Percentiles rank a stretch among this genome's conserved stretches.
Evolutionary conservation across 164 flowering plant species (phyloP).

Genomic region (Magnolia sinica): DNA sequence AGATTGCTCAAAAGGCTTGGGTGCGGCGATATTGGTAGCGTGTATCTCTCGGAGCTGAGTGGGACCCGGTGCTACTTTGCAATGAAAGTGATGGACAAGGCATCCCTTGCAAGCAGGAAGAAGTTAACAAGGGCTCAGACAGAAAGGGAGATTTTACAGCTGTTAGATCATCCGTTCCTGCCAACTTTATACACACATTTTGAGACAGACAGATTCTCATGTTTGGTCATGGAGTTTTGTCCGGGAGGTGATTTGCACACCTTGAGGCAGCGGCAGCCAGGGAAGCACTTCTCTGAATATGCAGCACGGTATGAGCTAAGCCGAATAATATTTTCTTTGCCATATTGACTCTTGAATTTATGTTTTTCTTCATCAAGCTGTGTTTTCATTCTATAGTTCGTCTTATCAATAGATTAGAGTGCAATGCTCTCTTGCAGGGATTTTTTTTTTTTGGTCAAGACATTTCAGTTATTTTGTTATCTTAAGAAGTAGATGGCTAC

Average conservation of each 20-base stretch:
- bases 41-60: constrained; percentile 55
- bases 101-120: constrained; percentile 60
- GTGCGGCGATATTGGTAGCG: constrained; percentile 72
- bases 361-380: not conserved
- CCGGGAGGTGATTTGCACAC: constrained; percentile 95
- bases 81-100: constrained; percentile 83
- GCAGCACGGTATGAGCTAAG: constrained; percentile 62
- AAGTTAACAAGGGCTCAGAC: constrained; percentile 70
- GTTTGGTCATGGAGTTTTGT: constrained; percentile 76
- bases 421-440: not conserved
- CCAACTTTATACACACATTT: constrained; percentile 64
- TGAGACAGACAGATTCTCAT: constrained; percentile 59
- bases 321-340: not conserved
- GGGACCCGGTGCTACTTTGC: constrained; percentile 50
- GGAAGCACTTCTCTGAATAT: constrained; percentile 57
- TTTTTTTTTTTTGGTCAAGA: too few relatives aligned
- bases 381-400: not conserved
- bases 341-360: not conserved
- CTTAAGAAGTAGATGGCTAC: too few relatives aligned
- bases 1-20: constrained; percentile 57
- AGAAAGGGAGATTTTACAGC: constrained; percentile 68
- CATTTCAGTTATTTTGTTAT: too few relatives aligned
- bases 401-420: not conserved
- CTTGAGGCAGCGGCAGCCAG: constrained; percentile 68
- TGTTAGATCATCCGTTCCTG: constrained; percentile 75